Base-by-base conservation (phyloP, 2,329 filamentous ascomycete genomes). In the Penicillium freii region DNA sequence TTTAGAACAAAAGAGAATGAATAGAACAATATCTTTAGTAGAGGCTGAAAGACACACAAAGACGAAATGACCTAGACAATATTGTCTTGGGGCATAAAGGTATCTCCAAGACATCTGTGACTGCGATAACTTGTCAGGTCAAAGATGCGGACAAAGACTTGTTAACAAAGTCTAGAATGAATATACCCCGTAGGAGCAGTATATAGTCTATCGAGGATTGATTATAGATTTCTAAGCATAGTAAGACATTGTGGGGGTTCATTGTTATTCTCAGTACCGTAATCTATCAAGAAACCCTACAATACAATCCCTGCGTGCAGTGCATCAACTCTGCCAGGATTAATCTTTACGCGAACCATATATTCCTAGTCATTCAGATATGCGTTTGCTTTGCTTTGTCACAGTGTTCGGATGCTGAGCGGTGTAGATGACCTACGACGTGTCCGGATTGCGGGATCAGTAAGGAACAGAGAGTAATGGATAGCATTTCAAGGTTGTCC, bases 351-450 rank as follows among this genome's bases (percentile, higher is more conserved):
- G 4, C n/a, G 11, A 17, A 33, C 11, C 11, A 21, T 9, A 33
- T 23, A 33, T 34, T 34, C 13, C 13, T 23, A 23, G 8, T 34
- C 21, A 43, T 4, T 51, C 19, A 19, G 8, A 34, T 13, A 25
- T 13, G 2, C 11, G 11, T 46, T 29, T 9, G 1, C 34, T 47
- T 34, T 55, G 17, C 57, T 66, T 70, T 49, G 60, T 59, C 38
- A 68, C 38, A 15, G 62, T 65, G 19, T 43, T 59, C 3, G 68
- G 69, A 51, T 65, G 64, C 46, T 69, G 68, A 25, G 64, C 63
- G 8, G 46, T 59, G 38, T 64, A 69, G 43, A 71, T 64, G 23
- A 68, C 62, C 66, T 69, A 13, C 8, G 42, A 45, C 4, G 10
- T 47, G n/a, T 29, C n/a, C 23, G 1, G 1, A 15, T 31, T 23